Percentiles rank a stretch among this genome's conserved stretches.
Evolutionary conservation across 768 basidiomycete species (phyloP).

Genomic region (Agaricus sinodeliciosus): DNA sequence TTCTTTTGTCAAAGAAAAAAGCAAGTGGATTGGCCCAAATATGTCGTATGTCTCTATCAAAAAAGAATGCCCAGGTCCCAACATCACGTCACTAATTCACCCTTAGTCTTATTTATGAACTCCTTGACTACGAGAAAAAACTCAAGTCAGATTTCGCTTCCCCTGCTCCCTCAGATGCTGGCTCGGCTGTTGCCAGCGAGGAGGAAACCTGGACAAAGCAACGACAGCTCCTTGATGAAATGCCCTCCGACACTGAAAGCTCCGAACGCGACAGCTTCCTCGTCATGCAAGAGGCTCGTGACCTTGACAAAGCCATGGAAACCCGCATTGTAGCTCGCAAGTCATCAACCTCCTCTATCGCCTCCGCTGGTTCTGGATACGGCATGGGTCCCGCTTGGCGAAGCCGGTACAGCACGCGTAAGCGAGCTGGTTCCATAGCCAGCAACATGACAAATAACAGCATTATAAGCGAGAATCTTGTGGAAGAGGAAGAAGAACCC

Average conservation of each 20-base stretch:
- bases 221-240: conserved; percentile 54
- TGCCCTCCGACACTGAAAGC: conserved; percentile 35
- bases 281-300: conserved; percentile 72
- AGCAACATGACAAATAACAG: conserved; percentile 64
- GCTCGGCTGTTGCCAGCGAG: conserved; percentile 38
- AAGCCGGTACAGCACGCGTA: conserved; percentile 56
- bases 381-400: conserved; percentile 66
- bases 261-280: conserved; percentile 49
- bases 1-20: conserved; percentile 84
- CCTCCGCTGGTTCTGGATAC: conserved; percentile 46
- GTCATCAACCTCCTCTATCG: conserved; percentile 57
- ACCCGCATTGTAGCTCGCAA: conserved; percentile 73
- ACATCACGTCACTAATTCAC: conserved; percentile 10
- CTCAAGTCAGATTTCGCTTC: conserved; percentile 46
- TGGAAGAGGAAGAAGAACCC: conserved; percentile 78
- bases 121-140: conserved; percentile 84
- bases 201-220: conserved; percentile 80
- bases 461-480: conserved; percentile 69
- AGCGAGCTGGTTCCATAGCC: conserved; percentile 70
- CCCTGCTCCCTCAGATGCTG: conserved; percentile 42
- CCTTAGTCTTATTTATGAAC: conserved; percentile 83
- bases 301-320: conserved; percentile 85
- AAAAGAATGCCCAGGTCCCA: background rate
- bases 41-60: conserved; percentile 71
- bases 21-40: conserved; percentile 84